phyloP scores from a whole-genome alignment of 2,329 filamentous ascomycete genomes.

The Diaporthe humulicola region DNA sequence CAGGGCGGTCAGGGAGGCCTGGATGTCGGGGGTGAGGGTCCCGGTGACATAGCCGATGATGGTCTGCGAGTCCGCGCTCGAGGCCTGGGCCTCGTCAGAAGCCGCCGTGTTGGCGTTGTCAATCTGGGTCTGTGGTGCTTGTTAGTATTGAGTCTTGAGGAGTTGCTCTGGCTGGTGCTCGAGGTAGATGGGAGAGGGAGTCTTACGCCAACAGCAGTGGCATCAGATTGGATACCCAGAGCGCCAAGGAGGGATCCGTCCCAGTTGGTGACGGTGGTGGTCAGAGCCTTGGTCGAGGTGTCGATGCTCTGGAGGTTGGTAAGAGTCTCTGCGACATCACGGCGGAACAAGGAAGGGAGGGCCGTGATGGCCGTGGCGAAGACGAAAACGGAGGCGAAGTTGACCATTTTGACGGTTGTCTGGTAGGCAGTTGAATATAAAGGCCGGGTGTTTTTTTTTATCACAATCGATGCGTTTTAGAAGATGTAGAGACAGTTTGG shows the following conservation, averaged over 20 bases:
- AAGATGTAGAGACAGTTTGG: not conserved
- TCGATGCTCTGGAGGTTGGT: slow-evolving; percentile 36
- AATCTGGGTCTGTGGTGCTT: slow-evolving; percentile 13
- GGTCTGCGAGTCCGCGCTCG: slow-evolving; percentile 34
- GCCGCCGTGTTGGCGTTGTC: slow-evolving; percentile 34
- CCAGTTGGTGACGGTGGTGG: slow-evolving; percentile 33
- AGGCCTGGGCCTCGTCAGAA: slow-evolving; percentile 25
- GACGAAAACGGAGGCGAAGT: slow-evolving; percentile 30
- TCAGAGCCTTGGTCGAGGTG: slow-evolving; percentile 29
- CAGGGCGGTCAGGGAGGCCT: slow-evolving; percentile 33
- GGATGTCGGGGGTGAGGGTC: slow-evolving; percentile 35
- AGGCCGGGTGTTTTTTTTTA: not conserved
- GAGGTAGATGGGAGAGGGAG: not conserved
- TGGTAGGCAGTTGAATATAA: not conserved
- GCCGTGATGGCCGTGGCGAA: slow-evolving; percentile 36
- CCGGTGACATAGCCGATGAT: slow-evolving; percentile 32
- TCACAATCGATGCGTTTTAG: not conserved
- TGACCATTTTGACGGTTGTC: slow-evolving; percentile 34
- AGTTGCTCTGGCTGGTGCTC: not conserved
- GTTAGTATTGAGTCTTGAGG: not conserved
- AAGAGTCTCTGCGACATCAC: slow-evolving; percentile 32
- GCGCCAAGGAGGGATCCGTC: slow-evolving; percentile 33
- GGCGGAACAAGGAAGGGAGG: slow-evolving; percentile 22
- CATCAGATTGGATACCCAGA: slow-evolving; percentile 21
- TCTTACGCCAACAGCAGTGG: slow-evolving; percentile 29